phyloP scores from a whole-genome alignment of 2,329 filamentous ascomycete species.

The Amauroascus verrucosus region DNA sequence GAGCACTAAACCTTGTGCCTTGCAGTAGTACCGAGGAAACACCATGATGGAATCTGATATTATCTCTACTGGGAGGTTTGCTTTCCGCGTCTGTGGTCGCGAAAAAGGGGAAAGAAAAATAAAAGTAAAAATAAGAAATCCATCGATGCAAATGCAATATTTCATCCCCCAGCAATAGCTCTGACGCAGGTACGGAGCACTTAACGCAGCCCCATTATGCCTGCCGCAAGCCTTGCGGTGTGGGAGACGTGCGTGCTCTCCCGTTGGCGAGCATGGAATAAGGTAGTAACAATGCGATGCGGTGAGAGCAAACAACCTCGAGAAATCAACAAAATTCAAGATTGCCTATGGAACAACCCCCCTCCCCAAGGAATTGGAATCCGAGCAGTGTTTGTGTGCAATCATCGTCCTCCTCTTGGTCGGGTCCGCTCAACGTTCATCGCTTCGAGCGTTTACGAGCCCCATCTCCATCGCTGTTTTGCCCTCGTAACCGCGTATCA shows the following conservation, averaged over 20 bases:
- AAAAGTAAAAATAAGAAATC: not conserved
- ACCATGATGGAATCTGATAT: not conserved
- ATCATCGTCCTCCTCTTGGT: too few species aligned
- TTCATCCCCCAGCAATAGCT: not conserved
- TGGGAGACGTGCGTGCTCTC: not conserved
- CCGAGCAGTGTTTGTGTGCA: too few species aligned
- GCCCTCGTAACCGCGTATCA: not conserved
- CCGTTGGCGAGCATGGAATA: not conserved
- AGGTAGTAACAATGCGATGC: not conserved
- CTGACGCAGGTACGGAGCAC: conserved; percentile 3
- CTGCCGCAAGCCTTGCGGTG: not conserved
- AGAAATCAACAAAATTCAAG: not conserved
- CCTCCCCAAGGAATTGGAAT: too few species aligned
- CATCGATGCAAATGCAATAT: not conserved
- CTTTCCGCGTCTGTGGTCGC: not conserved
- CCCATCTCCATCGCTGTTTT: not conserved
- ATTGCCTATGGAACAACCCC: too few species aligned
- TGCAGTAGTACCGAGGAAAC: conserved; percentile 1
- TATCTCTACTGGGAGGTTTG: not conserved
- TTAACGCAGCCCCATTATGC: not conserved
- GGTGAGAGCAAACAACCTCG: not conserved
- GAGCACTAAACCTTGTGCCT: conserved; percentile 12
- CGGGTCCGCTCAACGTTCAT: not conserved
- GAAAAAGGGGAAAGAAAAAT: not conserved
- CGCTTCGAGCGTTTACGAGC: not conserved